Conservation (phyloP, 2,329 filamentous ascomycete species). For the Fonsecaea monophora region DNA sequence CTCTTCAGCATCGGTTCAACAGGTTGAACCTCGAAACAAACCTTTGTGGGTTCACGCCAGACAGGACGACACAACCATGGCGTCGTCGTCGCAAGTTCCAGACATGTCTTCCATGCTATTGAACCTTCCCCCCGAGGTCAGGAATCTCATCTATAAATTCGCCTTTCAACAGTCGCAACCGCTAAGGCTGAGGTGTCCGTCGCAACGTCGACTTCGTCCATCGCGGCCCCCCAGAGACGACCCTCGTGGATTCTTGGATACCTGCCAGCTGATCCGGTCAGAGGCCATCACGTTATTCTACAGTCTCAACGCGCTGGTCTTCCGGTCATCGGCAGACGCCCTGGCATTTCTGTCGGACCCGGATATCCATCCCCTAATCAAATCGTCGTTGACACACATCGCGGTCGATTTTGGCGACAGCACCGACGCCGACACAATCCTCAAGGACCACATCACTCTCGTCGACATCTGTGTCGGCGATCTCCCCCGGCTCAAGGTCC, state of each 20-base stretch:
- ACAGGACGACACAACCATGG: conserved; percentile 7
- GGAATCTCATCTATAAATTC: conserved; percentile 36
- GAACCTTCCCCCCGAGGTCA: conserved; percentile 35
- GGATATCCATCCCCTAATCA: conserved; percentile 32
- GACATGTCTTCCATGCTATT: conserved; percentile 22
- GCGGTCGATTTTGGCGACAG: conserved; percentile 37
- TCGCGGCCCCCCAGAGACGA: conserved; percentile 35
- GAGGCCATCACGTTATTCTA: conserved; percentile 37
- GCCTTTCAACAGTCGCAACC: conserved; percentile 28
- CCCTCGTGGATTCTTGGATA: conserved; percentile 31
- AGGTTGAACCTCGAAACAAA: not conserved
- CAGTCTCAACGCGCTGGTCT: conserved; percentile 33
- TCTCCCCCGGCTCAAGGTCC: conserved; percentile 30
- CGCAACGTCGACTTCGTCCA: conserved; percentile 33
- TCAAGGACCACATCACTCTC: conserved; percentile 36
- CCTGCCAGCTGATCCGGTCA: conserved; percentile 28
- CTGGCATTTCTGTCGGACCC: conserved; percentile 33
- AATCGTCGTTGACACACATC: conserved; percentile 29
- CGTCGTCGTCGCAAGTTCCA: conserved; percentile 1
- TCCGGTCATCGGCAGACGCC: conserved; percentile 30
- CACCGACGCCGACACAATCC: conserved; percentile 30
- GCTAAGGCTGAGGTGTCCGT: conserved; percentile 30
- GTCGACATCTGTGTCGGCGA: conserved; percentile 34
- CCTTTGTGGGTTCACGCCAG: not conserved
- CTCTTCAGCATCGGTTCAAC: conserved; percentile 14